phyloP scores from a whole-genome alignment of 495 filamentous ascomycete species.

The Echria macrotheca region DNA sequence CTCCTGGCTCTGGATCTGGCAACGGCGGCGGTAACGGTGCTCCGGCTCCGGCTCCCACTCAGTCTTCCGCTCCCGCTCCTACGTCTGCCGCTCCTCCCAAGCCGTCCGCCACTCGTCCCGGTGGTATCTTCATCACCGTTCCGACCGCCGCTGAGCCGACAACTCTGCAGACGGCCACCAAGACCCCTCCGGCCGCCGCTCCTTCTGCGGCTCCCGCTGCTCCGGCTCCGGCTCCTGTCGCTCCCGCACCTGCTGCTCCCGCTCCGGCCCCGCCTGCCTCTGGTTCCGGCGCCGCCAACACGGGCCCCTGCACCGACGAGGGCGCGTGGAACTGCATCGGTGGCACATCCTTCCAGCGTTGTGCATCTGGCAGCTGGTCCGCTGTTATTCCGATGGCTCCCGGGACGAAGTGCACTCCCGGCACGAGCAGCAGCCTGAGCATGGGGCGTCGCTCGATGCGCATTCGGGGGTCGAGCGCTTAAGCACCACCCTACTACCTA shows the following conservation, averaged over 20 bases:
- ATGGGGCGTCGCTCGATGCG: conserved; percentile 11
- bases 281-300: conserved; percentile 14
- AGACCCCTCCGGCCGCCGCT: conserved; percentile 8
- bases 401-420: conserved; percentile 55
- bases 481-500: too few species aligned
- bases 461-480: not conserved
- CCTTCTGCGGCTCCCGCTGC: conserved; percentile 16
- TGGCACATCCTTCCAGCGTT: conserved; percentile 58
- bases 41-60: not conserved
- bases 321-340: conserved; percentile 61
- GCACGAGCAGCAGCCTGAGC: conserved; percentile 41
- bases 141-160: conserved; percentile 9
- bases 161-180: conserved; percentile 17
- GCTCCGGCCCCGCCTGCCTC: conserved; percentile 11
- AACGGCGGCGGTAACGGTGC: conserved; percentile 1
- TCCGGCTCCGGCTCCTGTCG: conserved; percentile 18
- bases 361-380: conserved; percentile 59
- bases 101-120: conserved; percentile 7
- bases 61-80: conserved; percentile 7
- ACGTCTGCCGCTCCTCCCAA: conserved; percentile 8
- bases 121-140: conserved; percentile 28
- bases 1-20: too few species aligned
- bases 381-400: conserved; percentile 45
- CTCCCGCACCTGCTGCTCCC: conserved; percentile 5
- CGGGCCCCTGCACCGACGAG: conserved; percentile 46